Percentiles rank a stretch among this genome's conserved stretches.
Conservation (phyloP, 1,284 basidiomycete species). For the Bjerkandera adusta region DNA sequence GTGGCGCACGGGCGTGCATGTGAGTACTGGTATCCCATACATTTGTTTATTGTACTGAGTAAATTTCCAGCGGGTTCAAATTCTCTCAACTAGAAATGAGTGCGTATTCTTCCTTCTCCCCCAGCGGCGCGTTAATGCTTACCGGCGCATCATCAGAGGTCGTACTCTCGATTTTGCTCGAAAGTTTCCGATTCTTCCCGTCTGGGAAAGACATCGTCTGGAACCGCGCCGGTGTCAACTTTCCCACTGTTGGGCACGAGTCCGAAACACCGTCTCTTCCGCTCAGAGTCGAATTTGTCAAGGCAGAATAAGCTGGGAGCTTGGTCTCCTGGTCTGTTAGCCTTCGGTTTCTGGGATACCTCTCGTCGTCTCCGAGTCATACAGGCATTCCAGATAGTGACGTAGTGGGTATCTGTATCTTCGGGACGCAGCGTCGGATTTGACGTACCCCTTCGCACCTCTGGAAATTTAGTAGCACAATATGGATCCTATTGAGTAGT, state of each 20-base stretch:
- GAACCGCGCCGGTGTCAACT: slow-evolving; percentile 1
- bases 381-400: too few species aligned
- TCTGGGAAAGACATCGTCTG: background rate
- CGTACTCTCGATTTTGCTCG: background rate
- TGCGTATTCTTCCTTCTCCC: slow-evolving; percentile 14
- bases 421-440: too few species aligned
- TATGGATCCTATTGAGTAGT: too few species aligned
- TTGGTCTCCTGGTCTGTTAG: too few species aligned
- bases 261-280: background rate
- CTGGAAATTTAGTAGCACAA: too few species aligned
- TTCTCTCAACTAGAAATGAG: slow-evolving; percentile 32
- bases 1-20: slow-evolving; percentile 16
- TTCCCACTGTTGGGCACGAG: background rate
- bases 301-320: too few species aligned
- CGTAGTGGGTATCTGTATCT: too few species aligned
- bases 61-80: slow-evolving; percentile 25
- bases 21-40: slow-evolving; percentile 8
- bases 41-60: background rate
- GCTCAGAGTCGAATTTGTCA: slow-evolving; percentile 1
- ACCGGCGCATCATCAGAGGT: slow-evolving; percentile 4
- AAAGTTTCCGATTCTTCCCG: background rate
- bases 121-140: background rate
- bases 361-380: too few species aligned
- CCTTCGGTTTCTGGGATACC: too few species aligned
- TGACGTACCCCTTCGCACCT: too few species aligned